Base-by-base conservation (phyloP, 371 early-diverging fungal species). In the Synchytrium microbalum region DNA sequence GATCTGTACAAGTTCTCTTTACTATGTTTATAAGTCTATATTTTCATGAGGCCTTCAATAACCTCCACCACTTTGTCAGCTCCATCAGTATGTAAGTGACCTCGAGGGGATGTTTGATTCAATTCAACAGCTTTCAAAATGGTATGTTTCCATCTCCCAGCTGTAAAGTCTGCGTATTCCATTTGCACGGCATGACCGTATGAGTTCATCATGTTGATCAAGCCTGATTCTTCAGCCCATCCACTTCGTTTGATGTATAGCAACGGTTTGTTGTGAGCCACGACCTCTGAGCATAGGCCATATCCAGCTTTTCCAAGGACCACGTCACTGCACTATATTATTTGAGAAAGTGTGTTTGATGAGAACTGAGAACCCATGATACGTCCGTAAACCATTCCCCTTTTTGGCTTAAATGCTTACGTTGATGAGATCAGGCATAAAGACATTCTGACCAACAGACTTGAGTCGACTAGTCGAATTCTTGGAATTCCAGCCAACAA, bases 121-220 rank as follows among this genome's bases (percentile, higher is more conserved):
- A 0, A n/a, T 16, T n/a, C 24, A 66, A n/a, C 60, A 61, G 66
- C 57, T 66, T 2, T 38, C 46, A 10, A 5, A 56, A 56, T 56
- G 24, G 8, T 13, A 24, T 24, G 8, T 24, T 5, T 56, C 56
- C 56, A 56, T 26, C 24, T 56, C 29, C 56, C 56, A 24, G 8
- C 24, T 26, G 24, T 26, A 29, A 26, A 56, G 29, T 56, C 56
- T 29, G 56, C 13, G 24, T 56, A 29, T 5, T 13, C 13, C 56
- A 56, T 56, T 56, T 56, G 13, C 5, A 56, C 5, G 8, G 26
- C 56, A 29, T 24, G 8, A 13, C 56, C 56, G 24, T 56, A 56
- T 5, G 56, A 24, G 5, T 10, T 24, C 56, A 56, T 56, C 8
- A 56, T 5, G 24, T 24, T 29, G 24, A 56, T 5, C 5, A 56